phyloP scores from a whole-genome alignment of 108 stramenopile species.

The Pseudonitzschia pungens region DNA sequence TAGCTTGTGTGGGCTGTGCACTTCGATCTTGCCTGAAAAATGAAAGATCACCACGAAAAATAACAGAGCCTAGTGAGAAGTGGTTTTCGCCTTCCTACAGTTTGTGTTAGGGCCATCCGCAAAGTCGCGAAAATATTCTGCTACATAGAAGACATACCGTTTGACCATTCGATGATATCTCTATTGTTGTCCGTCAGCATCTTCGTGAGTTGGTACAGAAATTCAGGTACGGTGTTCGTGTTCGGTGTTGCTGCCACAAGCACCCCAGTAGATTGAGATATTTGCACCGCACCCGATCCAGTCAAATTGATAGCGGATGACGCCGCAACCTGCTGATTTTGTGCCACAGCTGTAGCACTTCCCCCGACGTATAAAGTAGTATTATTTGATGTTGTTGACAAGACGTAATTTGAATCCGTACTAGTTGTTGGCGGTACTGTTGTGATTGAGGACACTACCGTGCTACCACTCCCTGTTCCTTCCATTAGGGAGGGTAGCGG shows the following conservation, averaged over 20 bases:
- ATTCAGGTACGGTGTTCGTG: constrained; percentile 58
- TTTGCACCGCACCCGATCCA: constrained; percentile 10
- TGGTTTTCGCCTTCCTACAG: neutral
- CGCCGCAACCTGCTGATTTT: neutral
- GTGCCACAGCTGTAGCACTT: neutral
- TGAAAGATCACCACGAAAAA: neutral
- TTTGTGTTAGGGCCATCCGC: neutral
- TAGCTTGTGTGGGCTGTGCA: constrained; percentile 78
- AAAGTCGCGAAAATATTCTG: neutral
- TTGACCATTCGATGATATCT: constrained; percentile 81
- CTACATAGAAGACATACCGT: constrained; percentile 29
- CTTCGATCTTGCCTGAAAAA: constrained; percentile 58
- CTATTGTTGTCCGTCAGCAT: constrained; percentile 85
- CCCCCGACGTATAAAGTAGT: neutral
- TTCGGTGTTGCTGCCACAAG: constrained; percentile 13
- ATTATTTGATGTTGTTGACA: constrained; percentile 5
- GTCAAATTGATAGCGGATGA: constrained; percentile 1
- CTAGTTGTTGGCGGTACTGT: neutral
- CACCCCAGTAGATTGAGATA: constrained; percentile 4
- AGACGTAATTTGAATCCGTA: neutral
- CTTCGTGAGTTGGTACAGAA: constrained; percentile 84
- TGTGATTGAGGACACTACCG: neutral
- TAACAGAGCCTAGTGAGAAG: neutral
- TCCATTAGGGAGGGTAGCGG: neutral
- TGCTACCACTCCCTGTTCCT: neutral